These are phyloP conservation scores for Stagonosporopsis rhizophila DNA, from an alignment of 2,329 filamentous ascomycete species.

Conservation along the genomic window DNA sequence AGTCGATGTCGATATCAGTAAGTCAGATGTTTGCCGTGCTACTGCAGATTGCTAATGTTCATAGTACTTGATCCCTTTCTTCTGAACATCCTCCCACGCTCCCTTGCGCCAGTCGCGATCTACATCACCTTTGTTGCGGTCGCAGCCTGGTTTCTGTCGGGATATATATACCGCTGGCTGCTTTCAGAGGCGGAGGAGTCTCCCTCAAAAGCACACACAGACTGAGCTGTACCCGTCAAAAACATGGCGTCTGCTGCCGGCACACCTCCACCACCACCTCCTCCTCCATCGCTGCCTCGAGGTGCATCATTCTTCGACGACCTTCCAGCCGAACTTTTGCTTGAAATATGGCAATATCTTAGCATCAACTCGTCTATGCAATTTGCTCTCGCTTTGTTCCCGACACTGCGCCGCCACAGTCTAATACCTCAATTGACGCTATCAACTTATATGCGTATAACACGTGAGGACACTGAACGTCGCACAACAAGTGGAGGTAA, in stretches of 20 bases:
- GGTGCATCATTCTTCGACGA: constrained; percentile 41
- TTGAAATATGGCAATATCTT: constrained; percentile 54
- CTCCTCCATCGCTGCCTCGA: constrained; percentile 23
- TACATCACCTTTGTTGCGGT: constrained; percentile 71
- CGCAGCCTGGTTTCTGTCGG: constrained; percentile 60
- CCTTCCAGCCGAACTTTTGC: constrained; percentile 57
- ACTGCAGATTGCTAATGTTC: constrained; percentile 21
- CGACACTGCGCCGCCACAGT: constrained; percentile 49
- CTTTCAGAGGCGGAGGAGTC: constrained; percentile 28
- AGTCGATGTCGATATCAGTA: constrained; percentile 76
- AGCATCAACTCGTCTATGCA: constrained; percentile 52
- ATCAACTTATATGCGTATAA: constrained; percentile 36
- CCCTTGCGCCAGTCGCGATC: constrained; percentile 72
- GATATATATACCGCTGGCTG: constrained; percentile 48
- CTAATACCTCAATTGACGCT: constrained; percentile 40
- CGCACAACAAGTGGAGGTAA: background rate
- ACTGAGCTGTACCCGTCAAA: constrained; percentile 29
- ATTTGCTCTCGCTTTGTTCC: constrained; percentile 57
- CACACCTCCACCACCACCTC: constrained; percentile 24
- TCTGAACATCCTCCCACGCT: constrained; percentile 78
- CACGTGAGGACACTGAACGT: constrained; percentile 9
- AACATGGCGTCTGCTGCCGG: constrained; percentile 35
- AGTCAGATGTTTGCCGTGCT: constrained; percentile 15
- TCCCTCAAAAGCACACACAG: constrained; percentile 40
- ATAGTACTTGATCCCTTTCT: constrained; percentile 84